These are phyloP conservation scores for Stachybotrys elegans DNA, from an alignment of 2,329 filamentous ascomycete genomes.

Conservation along the genomic window DNA sequence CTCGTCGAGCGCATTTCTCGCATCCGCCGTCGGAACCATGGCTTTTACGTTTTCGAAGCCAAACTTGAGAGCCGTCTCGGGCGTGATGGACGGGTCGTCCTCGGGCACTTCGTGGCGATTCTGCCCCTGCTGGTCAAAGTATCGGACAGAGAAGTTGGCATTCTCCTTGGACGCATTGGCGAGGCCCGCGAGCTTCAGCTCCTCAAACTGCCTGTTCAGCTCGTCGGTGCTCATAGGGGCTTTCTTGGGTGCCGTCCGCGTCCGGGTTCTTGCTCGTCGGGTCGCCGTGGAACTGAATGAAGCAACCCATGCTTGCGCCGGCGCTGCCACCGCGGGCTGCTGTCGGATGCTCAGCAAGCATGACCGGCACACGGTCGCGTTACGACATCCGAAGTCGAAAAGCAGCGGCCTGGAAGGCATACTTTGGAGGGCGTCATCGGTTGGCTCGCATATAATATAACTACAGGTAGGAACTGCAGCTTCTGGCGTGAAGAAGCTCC, in stretches of 20 bases:
- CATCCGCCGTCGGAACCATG: conserved; percentile 28
- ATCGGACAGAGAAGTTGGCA: conserved; percentile 31
- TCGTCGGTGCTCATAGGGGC: too few relatives aligned
- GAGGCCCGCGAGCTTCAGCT: too few relatives aligned
- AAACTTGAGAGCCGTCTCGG: conserved; percentile 30
- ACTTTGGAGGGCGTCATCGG: too few relatives aligned
- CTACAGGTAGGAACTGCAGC: too few relatives aligned
- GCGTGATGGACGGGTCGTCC: conserved; percentile 27
- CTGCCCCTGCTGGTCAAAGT: conserved; percentile 41
- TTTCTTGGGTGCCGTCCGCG: conserved; percentile 12
- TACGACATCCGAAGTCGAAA: conserved; percentile 28
- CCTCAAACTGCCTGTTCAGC: too few relatives aligned
- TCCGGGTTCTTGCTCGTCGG: conserved; percentile 11
- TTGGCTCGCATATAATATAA: too few relatives aligned
- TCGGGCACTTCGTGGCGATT: conserved; percentile 33
- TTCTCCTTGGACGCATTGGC: conserved; percentile 12
- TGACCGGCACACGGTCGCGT: conserved; percentile 30
- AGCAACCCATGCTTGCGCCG: conserved; percentile 20
- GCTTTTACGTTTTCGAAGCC: conserved; percentile 32
- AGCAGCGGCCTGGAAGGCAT: conserved; percentile 31
- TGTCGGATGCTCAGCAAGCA: conserved; percentile 27
- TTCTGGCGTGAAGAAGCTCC: too few relatives aligned
- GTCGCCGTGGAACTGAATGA: conserved; percentile 27
- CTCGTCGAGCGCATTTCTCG: conserved; percentile 27
- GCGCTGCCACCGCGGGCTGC: conserved; percentile 10